Evolutionary conservation across 1,284 basidiomycete genomes (phyloP).

Genomic region (Sphagnurus paluster): DNA sequence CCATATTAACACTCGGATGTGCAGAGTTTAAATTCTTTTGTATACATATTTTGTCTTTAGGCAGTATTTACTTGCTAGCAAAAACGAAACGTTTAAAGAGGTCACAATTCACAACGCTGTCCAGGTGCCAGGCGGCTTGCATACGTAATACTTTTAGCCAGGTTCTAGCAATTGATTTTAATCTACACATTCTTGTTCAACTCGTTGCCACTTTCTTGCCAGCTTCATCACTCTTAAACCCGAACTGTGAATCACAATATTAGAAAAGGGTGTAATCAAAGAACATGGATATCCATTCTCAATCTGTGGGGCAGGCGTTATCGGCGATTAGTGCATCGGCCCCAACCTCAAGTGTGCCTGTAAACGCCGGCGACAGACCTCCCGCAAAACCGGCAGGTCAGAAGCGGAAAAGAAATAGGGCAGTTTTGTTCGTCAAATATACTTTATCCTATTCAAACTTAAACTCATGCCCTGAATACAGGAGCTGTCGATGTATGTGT

Average conservation of each 20-base stretch:
- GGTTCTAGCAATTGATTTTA: no score
- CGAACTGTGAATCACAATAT: no score
- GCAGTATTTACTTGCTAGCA: not conserved
- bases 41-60: no score
- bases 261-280: not conserved
- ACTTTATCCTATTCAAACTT: not conserved
- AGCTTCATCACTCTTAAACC: no score
- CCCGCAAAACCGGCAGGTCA: constrained; percentile 2
- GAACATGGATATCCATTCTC: not conserved
- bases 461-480: not conserved
- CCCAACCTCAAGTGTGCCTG: constrained; percentile 11
- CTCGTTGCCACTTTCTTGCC: no score
- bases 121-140: no score
- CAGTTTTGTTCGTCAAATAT: constrained; percentile 15
- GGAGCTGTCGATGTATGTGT: constrained; percentile 20
- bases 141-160: no score
- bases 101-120: no score
- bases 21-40: not conserved
- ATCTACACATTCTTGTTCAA: no score
- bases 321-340: constrained; percentile 18
- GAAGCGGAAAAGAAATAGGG: constrained; percentile 21
- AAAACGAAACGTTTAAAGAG: no score
- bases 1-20: not conserved
- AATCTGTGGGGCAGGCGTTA: constrained; percentile 4
- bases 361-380: constrained; percentile 5